Base-by-base conservation (phyloP, 192 early-diverging fungal species). In the Coemansia reversa region DNA sequence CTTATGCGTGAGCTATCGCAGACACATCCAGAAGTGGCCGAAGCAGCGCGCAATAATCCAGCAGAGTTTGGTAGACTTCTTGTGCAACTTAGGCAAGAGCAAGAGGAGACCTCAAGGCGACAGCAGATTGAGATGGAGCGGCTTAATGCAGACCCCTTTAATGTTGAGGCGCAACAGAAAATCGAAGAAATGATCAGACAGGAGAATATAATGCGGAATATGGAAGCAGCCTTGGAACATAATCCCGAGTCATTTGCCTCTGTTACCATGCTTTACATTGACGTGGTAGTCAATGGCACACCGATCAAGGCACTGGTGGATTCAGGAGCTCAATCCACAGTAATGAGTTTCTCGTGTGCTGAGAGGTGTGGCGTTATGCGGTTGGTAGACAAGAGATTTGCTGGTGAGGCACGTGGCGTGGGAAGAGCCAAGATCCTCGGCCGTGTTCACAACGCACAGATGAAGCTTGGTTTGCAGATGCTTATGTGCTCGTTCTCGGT, bases 401-500 rank as follows among this genome's bases (percentile, higher is more conserved):
- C 85, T 16, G 97, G 97, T 27, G 82, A 94, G 58, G 97, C 97
- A 0, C 84, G 88, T 22, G 97, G 97, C 20, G 97, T 99, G 1
- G 96, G 97, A 28, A 93, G 89, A 2, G 94, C 94, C n/a, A 97
- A 95, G 70, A 97, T 98, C 63, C 68, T 96, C 5, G 97, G 97
- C n/a, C 86, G 95, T 18, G 87, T 99, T 29, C 97, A 99, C 69
- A 87, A 84, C 30, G 91, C 94, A 3, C 87, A 90, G 54, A 86
- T 99, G 79, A 88, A 88, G 58, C 69, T 99, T 11, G 92, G 92
- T 16, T 83, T 84, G 49, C 84, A 91, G 56, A 88, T 84, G 60
- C 80, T 99, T 42, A 82, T 87, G 8, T 95, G 94, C 73, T 92
- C 92, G 8, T 95, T 99, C 50, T 93, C 91, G 1, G 91, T 97